Conservation (phyloP, 257 asterid species). For the Buddleja alternifolia region DNA sequence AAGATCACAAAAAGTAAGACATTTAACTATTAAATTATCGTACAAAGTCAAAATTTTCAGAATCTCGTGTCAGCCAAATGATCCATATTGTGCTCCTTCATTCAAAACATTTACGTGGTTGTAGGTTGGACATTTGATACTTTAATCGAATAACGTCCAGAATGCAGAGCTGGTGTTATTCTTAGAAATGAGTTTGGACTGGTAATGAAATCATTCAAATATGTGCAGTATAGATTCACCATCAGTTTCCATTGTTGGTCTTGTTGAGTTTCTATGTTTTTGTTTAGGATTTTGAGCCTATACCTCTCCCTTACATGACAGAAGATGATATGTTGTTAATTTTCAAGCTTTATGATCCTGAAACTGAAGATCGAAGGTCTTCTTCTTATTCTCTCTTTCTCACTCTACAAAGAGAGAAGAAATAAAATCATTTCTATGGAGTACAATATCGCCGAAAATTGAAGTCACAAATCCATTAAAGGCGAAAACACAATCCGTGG, state of each 20-base stretch:
- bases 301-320: conserved; percentile 40
- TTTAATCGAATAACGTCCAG: conserved; percentile 37
- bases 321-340: conserved; percentile 55
- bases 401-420: no score
- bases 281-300: conserved; percentile 43
- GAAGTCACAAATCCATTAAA: conserved; percentile 4
- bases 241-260: not conserved
- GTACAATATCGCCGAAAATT: not conserved
- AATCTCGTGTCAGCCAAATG: conserved; percentile 12
- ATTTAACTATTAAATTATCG: not conserved
- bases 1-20: no score
- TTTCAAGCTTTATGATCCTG: conserved; percentile 60
- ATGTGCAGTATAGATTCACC: conserved; percentile 14
- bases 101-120: conserved; percentile 24
- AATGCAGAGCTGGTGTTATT: conserved; percentile 51
- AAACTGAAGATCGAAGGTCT: conserved; percentile 55
- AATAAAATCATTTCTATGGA: conserved; percentile 10
- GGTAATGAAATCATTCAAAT: conserved; percentile 37
- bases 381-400: conserved; percentile 10
- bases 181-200: conserved; percentile 51
- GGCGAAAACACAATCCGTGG: not conserved
- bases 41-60: not conserved
- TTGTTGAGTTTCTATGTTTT: conserved; percentile 29
- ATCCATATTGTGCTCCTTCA: conserved; percentile 15
- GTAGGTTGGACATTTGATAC: conserved; percentile 55